Percentiles rank a stretch among this genome's conserved stretches.
These are phyloP conservation scores for Termitomyces bulborhizus DNA, from an alignment of 768 basidiomycete species.

Conservation along the genomic window DNA sequence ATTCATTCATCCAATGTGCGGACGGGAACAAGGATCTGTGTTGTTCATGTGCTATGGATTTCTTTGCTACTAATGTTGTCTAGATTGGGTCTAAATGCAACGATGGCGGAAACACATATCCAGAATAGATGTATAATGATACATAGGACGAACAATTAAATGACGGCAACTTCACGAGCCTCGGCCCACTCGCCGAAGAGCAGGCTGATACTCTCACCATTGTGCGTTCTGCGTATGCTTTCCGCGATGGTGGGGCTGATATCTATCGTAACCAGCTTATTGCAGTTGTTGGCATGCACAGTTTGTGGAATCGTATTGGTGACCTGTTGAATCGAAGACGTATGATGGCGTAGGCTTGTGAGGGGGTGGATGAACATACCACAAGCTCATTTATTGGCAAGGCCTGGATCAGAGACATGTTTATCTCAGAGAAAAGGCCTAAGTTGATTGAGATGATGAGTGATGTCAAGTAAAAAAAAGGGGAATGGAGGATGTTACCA, in stretches of 20 bases:
- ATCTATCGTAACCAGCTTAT: constrained; percentile 86
- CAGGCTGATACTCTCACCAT: constrained; percentile 87
- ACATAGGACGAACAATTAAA: constrained; percentile 18
- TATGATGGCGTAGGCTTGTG: constrained; percentile 1
- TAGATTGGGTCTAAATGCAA: constrained; percentile 8
- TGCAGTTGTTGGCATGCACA: constrained; percentile 51
- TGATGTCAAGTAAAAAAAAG: constrained; percentile 9
- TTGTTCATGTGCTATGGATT: not conserved
- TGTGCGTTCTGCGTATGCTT: constrained; percentile 91
- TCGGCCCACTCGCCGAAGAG: constrained; percentile 83
- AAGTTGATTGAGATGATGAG: not conserved
- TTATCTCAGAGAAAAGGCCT: constrained; percentile 79
- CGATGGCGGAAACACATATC: not conserved
- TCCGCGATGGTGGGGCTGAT: constrained; percentile 91
- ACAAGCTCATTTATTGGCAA: constrained; percentile 84
- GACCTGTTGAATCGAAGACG: constrained; percentile 43
- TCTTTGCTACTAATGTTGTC: constrained; percentile 6
- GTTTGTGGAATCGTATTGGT: constrained; percentile 93
- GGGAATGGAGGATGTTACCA: constrained; percentile 38
- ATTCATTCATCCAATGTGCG: not conserved
- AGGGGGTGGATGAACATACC: constrained; percentile 36
- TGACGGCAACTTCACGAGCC: constrained; percentile 31
- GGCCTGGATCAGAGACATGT: constrained; percentile 58
- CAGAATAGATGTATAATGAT: constrained; percentile 14
- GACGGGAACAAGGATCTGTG: not conserved